These are phyloP conservation scores for Grigorovia yakushimaensis DNA, from an alignment of 805 yeast species.

Conservation along the genomic window DNA sequence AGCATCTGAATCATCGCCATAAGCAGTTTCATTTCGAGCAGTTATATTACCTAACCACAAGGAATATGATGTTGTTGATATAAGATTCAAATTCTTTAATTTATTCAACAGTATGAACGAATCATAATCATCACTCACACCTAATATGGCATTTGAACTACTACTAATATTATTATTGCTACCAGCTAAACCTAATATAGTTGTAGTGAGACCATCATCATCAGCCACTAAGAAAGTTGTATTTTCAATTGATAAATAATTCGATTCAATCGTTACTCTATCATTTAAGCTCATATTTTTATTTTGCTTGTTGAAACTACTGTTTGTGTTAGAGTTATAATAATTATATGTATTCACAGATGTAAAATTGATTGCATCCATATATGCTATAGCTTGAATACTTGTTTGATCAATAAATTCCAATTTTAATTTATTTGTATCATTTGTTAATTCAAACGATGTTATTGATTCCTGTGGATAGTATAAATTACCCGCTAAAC, in stretches of 20 bases:
- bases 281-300: neutral
- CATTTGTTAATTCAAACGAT: constrained; percentile 4
- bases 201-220: constrained; percentile 29
- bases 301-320: neutral
- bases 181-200: constrained; percentile 41
- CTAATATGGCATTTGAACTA: neutral
- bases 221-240: constrained; percentile 32
- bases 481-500: constrained; percentile 10
- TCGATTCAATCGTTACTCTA: neutral
- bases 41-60: constrained; percentile 27
- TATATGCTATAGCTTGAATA: constrained; percentile 17
- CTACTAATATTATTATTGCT: constrained; percentile 10
- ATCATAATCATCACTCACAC: constrained; percentile 7
- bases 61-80: constrained; percentile 37
- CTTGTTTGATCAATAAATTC: constrained; percentile 18
- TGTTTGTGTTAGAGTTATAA: neutral
- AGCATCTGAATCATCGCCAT: constrained; percentile 4
- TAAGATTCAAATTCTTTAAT: constrained; percentile 23
- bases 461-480: constrained; percentile 13
- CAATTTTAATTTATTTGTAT: constrained; percentile 8
- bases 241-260: constrained; percentile 2
- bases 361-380: constrained; percentile 17
- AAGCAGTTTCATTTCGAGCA: constrained; percentile 10
- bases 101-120: constrained; percentile 28
- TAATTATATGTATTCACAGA: neutral